Evolutionary conservation across 345 rosid genomes (phyloP), one percentile per base, ranked within the genome.

Genomic region (Euclidium syriacum): DNA sequence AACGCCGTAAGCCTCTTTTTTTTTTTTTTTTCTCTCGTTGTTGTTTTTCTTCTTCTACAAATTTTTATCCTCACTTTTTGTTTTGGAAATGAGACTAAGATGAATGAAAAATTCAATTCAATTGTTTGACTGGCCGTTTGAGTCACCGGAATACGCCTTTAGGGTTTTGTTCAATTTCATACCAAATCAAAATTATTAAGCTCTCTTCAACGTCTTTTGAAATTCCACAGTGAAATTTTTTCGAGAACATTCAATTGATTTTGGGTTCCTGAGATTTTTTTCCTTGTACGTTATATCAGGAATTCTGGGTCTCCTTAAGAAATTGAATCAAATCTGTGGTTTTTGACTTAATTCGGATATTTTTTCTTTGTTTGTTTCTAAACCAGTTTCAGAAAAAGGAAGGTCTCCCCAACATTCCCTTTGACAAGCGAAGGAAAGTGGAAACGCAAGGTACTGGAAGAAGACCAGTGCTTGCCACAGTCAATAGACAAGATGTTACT

Each of bases 381-480:
- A 49, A 58, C 50, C 24, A 39, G 53, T 40, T 56, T 17, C 52
- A 87, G 97, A 90, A 79, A 60, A 88, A 80, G 68, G 86, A 77
- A 40, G 68, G 65, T 38, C 58, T 53, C 26, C 74, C 74, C 3
- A 86, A 79, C 18, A 64, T 77, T 23, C 85, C 90, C 1, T 64
- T 78, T n/a, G 95, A 94, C 46, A 94, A 83, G 65, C 81, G 92
- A 11, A 75, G 85, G 71, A 81, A 72, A 64, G 34, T 80, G 53
- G 82, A 68, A 5, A 41, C 82, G 2, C 66, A 61, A 20, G 71
- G 44, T 35, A 25, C 77, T 3, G 83, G 75, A 5, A 77, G 96
- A 18, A 69, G 89, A 55, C 85, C 79, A 71, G 83, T 85, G 2
- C 78, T 88, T 54, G 39, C 79, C 0, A 69, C 70, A 0, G 73